Conservation (phyloP, 164 flowering plant genomes). For the Protea cynaroides region DNA sequence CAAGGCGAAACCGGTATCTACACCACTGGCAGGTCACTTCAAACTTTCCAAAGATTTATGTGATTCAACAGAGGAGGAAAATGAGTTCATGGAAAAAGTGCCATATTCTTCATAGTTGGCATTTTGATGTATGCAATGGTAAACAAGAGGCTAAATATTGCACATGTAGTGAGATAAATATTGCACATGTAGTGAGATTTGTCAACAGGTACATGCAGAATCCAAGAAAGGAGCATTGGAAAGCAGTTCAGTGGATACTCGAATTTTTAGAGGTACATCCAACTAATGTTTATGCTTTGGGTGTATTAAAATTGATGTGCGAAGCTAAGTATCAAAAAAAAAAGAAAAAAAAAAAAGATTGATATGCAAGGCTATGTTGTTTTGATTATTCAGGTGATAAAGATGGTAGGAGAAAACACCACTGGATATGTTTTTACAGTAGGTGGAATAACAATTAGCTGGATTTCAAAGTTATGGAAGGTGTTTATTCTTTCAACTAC, state of each 20-base stretch:
- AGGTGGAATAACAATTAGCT: not conserved
- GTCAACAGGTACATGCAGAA: not conserved
- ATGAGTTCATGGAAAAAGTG: not conserved
- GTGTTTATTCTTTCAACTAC: constrained; percentile 1
- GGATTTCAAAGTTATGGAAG: not conserved
- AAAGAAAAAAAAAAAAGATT: too few relatives aligned
- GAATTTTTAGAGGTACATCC: not conserved
- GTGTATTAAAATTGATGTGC: not conserved
- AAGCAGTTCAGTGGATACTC: constrained; percentile 1
- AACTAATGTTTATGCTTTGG: not conserved
- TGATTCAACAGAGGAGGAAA: not conserved
- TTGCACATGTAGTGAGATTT: constrained; percentile 1
- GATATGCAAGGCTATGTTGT: too few relatives aligned
- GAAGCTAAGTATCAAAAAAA: too few relatives aligned
- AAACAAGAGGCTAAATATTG: not conserved
- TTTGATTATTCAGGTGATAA: not conserved
- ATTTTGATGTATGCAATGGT: constrained; percentile 7
- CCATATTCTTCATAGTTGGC: not conserved
- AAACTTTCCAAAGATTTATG: not conserved
- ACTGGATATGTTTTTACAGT: not conserved
- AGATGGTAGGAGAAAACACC: not conserved
- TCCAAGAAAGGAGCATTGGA: constrained; percentile 4
- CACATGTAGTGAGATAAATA: too few relatives aligned
- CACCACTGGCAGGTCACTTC: not conserved
- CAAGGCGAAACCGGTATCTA: not conserved